Evolutionary conservation across 495 filamentous ascomycete species (phyloP).

Genomic region (Hapsidospora chrysogenum): DNA sequence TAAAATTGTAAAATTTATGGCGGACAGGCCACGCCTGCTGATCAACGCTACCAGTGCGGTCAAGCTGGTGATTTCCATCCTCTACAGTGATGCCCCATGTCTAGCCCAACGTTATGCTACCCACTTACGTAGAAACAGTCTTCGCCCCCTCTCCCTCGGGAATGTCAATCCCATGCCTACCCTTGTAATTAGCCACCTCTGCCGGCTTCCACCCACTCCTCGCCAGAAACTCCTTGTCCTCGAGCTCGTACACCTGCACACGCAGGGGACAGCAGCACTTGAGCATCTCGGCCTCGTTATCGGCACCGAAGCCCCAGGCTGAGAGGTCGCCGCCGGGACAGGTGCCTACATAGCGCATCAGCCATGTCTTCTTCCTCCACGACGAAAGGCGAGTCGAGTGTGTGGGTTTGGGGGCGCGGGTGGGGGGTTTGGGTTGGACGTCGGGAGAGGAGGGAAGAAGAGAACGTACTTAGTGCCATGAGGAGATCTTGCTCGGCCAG

Average conservation of each 20-base stretch:
- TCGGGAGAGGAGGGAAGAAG: slow-evolving; percentile 21
- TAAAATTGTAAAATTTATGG: too few species aligned
- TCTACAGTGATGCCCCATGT: too few species aligned
- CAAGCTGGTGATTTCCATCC: too few species aligned
- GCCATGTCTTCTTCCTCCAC: too few species aligned
- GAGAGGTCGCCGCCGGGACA: slow-evolving; percentile 50
- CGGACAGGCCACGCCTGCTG: too few species aligned
- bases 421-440: too few species aligned
- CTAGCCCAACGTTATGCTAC: too few species aligned
- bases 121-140: too few species aligned
- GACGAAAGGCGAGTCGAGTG: too few species aligned
- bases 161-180: slow-evolving; percentile 44
- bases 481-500: slow-evolving; percentile 61
- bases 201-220: slow-evolving; percentile 41
- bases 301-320: slow-evolving; percentile 57
- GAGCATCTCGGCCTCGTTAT: slow-evolving; percentile 46
- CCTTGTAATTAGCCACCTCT: slow-evolving; percentile 38
- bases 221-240: slow-evolving; percentile 30
- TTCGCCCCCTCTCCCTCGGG: slow-evolving; percentile 2
- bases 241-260: slow-evolving; percentile 50
- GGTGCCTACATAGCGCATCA: slow-evolving; percentile 13
- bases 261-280: slow-evolving; percentile 56
- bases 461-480: slow-evolving; percentile 46
- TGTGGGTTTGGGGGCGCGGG: too few species aligned
- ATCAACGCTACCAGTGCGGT: too few species aligned